phyloP scores from a whole-genome alignment of 805 yeast species.

The Starmera quercuum region DNA sequence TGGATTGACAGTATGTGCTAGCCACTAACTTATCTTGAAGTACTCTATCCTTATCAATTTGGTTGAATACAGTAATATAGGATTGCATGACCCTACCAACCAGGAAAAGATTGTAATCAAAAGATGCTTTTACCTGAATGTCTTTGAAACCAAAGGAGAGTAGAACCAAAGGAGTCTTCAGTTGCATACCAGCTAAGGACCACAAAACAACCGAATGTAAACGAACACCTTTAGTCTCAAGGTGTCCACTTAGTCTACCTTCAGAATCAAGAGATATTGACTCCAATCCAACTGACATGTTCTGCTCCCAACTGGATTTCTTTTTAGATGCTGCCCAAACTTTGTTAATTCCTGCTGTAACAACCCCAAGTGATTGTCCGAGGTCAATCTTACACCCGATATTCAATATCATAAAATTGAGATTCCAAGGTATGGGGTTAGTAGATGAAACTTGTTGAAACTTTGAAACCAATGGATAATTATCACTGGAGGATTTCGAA shows the following conservation, averaged over 20 bases:
- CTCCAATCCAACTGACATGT: constrained; percentile 53
- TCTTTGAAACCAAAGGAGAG: constrained; percentile 48
- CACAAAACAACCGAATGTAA: constrained; percentile 66
- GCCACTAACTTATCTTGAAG: constrained; percentile 58
- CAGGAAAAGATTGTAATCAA: constrained; percentile 83
- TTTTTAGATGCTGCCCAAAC: constrained; percentile 68
- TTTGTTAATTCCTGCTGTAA: constrained; percentile 45
- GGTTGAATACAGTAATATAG: constrained; percentile 58
- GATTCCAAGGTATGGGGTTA: constrained; percentile 66
- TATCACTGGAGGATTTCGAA: constrained; percentile 3
- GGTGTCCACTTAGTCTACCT: constrained; percentile 75
- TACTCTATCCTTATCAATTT: constrained; percentile 38
- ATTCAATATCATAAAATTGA: constrained; percentile 48
- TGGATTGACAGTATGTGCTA: constrained; percentile 37
- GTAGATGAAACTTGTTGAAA: constrained; percentile 54
- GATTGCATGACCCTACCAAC: constrained; percentile 45
- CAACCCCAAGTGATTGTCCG: constrained; percentile 76
- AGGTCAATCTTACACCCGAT: constrained; percentile 57
- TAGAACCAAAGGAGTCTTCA: constrained; percentile 61
- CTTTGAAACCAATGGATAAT: constrained; percentile 27
- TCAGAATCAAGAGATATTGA: constrained; percentile 42
- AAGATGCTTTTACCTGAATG: constrained; percentile 53
- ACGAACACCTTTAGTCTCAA: constrained; percentile 41
- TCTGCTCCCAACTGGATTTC: constrained; percentile 62
- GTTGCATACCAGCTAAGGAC: constrained; percentile 39